These are phyloP conservation scores for Aspergillus tubingensis DNA, from an alignment of 2,329 filamentous ascomycete genomes.

Conservation along the genomic window DNA sequence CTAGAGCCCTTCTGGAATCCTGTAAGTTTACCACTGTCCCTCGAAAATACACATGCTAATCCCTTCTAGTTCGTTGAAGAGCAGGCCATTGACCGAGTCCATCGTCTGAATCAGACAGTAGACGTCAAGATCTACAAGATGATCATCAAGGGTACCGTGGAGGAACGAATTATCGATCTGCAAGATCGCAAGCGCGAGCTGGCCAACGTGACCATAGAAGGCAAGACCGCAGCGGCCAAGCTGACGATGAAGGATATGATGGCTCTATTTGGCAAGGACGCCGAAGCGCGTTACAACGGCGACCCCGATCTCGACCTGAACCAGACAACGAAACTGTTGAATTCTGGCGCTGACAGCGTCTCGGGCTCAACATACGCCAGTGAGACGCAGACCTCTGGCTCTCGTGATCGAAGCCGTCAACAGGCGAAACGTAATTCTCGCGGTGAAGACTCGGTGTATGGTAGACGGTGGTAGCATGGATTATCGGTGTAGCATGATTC, in stretches of 20 bases:
- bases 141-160: conserved; percentile 81
- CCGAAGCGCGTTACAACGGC: conserved; percentile 49
- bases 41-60: conserved; percentile 19
- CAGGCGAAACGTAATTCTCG: conserved; percentile 11
- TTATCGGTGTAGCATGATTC: background rate
- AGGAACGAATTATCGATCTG: conserved; percentile 90
- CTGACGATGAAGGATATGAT: conserved; percentile 92
- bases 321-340: conserved; percentile 35
- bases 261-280: conserved; percentile 77
- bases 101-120: conserved; percentile 94
- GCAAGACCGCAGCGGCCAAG: conserved; percentile 74
- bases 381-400: background rate
- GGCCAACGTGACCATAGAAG: conserved; percentile 88
- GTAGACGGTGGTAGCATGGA: conserved; percentile 28
- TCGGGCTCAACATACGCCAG: background rate
- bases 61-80: conserved; percentile 81
- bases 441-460: conserved; percentile 31
- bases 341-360: conserved; percentile 17
- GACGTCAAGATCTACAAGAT: conserved; percentile 96
- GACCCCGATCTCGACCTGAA: conserved; percentile 43
- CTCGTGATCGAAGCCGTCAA: conserved; percentile 17
- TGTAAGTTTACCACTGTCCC: conserved; percentile 49
- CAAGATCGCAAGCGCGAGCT: conserved; percentile 92
- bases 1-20: conserved; percentile 99
- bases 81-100: conserved; percentile 96